These are phyloP conservation scores for Phenoliferia sp. DNA, from an alignment of 1,284 basidiomycete species.

Conservation along the genomic window DNA sequence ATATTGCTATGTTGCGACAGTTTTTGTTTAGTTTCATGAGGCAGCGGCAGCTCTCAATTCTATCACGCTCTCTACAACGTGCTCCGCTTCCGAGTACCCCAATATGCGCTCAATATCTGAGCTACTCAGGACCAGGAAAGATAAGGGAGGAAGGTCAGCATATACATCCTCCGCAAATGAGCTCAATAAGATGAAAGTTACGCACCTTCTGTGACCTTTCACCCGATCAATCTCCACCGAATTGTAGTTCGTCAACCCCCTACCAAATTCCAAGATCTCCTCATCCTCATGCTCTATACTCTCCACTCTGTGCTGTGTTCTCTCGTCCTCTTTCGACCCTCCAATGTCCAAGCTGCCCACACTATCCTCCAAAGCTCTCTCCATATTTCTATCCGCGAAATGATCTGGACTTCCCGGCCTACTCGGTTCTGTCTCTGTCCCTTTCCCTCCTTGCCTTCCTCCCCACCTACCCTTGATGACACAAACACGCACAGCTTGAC, in stretches of 20 bases:
- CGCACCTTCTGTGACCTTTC: constrained; percentile 69
- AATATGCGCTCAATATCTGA: constrained; percentile 73
- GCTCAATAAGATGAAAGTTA: background rate
- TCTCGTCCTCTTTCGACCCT: background rate
- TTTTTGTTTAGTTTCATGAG: background rate
- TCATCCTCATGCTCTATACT: background rate
- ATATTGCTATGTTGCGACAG: too few species aligned
- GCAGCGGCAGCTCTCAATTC: constrained; percentile 4
- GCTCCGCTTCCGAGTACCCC: constrained; percentile 92
- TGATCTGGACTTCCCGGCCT: constrained; percentile 25
- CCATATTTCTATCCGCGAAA: constrained; percentile 17
- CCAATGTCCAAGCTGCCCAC: constrained; percentile 1
- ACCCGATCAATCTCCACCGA: constrained; percentile 83
- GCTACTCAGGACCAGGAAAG: too few species aligned
- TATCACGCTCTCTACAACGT: constrained; percentile 90
- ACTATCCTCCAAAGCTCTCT: background rate
- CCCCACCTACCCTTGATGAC: constrained; percentile 50
- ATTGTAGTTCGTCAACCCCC: constrained; percentile 93
- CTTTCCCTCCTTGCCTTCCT: background rate
- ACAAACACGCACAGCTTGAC: constrained; percentile 84
- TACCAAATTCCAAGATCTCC: constrained; percentile 73
- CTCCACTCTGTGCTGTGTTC: too few species aligned
- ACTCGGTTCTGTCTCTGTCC: background rate
- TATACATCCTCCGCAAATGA: background rate
- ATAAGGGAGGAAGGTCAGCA: background rate